phyloP scores from a whole-genome alignment of 1,284 basidiomycete genomes.

The Tilletia indica region DNA sequence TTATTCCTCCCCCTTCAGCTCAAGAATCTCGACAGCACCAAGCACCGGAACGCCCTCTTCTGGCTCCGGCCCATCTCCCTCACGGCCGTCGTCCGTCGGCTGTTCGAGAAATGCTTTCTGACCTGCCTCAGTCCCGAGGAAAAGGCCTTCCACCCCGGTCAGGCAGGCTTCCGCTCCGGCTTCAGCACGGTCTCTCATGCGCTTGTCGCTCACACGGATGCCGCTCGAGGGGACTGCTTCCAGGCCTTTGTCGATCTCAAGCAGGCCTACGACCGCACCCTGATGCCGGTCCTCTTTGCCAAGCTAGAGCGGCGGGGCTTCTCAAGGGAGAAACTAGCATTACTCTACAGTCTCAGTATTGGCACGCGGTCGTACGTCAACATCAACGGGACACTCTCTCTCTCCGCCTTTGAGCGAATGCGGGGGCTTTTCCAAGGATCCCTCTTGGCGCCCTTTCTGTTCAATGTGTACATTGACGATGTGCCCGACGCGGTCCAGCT shows the following conservation, averaged over 20 bases:
- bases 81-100: background rate
- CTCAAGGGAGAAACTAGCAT: background rate
- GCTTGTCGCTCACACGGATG: constrained; percentile 4
- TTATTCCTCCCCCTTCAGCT: background rate
- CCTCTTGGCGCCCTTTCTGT: background rate
- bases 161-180: background rate
- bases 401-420: background rate
- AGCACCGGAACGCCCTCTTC: background rate
- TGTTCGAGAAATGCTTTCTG: constrained; percentile 7
- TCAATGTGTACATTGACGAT: constrained; percentile 4
- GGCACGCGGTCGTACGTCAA: background rate
- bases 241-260: constrained; percentile 4
- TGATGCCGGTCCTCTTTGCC: background rate
- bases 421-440: background rate
- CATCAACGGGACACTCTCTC: background rate
- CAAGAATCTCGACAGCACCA: background rate
- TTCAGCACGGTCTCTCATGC: background rate
- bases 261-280: background rate
- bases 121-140: background rate
- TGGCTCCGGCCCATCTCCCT: constrained; percentile 1
- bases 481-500: background rate
- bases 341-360: background rate
- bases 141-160: background rate
- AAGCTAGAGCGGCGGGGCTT: background rate
- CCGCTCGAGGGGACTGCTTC: background rate